Evolutionary conservation across 2,329 filamentous ascomycete species (phyloP).

Genomic region (Xenoacremonium recifei): DNA sequence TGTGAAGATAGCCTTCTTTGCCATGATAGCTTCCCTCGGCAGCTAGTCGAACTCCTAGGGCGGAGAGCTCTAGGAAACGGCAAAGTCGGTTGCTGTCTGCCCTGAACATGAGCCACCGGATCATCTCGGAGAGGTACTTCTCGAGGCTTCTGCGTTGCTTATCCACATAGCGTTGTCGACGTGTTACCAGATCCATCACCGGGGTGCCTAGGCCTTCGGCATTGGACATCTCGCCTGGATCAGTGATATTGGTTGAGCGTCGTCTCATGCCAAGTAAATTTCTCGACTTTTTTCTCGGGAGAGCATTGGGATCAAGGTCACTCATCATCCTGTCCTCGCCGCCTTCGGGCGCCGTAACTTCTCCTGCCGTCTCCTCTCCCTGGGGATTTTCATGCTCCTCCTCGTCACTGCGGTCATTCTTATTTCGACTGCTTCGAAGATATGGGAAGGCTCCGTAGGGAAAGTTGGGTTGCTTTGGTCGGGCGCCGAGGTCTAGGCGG

Average conservation of each 20-base stretch:
- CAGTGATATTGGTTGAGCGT: conserved; percentile 50
- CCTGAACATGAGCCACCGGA: conserved; percentile 94
- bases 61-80: conserved; percentile 93
- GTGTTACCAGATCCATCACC: conserved; percentile 45
- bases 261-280: conserved; percentile 53
- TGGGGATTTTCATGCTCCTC: conserved; percentile 51
- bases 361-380: conserved; percentile 46
- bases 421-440: conserved; percentile 73
- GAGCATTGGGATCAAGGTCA: conserved; percentile 31
- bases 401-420: conserved; percentile 78
- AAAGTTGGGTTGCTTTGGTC: conserved; percentile 84
- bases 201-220: conserved; percentile 42
- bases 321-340: conserved; percentile 50
- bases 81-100: conserved; percentile 94
- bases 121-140: conserved; percentile 88
- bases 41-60: conserved; percentile 87
- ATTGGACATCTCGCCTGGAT: conserved; percentile 44
- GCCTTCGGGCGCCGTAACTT: conserved; percentile 61
- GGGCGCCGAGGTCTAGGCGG: conserved; percentile 61
- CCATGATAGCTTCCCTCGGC: conserved; percentile 97
- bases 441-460: conserved; percentile 89
- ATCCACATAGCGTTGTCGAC: conserved; percentile 66
- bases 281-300: conserved; percentile 49
- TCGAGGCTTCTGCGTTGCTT: conserved; percentile 83
- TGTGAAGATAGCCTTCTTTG: conserved; percentile 92